Evolutionary conservation across 139 green algal genomes (phyloP), one percentile per base, ranked within the genome.

Genomic region (Closterium sp.): DNA sequence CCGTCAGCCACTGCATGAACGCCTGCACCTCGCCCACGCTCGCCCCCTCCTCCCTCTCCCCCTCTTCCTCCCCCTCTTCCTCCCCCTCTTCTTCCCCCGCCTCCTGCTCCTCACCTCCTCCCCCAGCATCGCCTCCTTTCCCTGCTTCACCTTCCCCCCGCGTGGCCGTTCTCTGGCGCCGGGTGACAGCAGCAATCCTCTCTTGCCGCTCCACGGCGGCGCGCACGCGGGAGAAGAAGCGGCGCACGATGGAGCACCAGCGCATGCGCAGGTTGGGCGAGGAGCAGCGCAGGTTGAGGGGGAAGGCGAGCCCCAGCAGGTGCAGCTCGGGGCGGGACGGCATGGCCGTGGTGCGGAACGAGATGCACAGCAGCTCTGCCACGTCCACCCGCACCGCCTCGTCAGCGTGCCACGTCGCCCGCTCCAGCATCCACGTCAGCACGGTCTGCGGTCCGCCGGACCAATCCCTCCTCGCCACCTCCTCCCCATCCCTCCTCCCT

Each of bases 1-100:
- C 29, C 7, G 89, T 96, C 24, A 97, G 92, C 96, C 96, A 97
- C 45, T 88, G 89, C 92, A 95, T 86, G 62, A 95, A 95, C 38
- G 31, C 31, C 31, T 92, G 34, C 86, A 91, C 70, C 85, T 91
- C 91, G n/a, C 7, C 7, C n/a, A 86, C 28, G 42, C 85, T 92
- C 86, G 86, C 87, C n/a, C 70, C 29, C 88, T 91, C 91, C 34
- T 90, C 70, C 90, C 92, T 87, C 42, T 92, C 85, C 84, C 29
- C 90, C 85, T 91, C 90, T 79, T 92, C 90, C 86, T 70, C 90
- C 29, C 92, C 79, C 9, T 86, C 89, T 30, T 91, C 88, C 86
- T 38, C 86, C 86, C 11, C 79, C 79, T 86, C 86, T 9, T 9
- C 86, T 38, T 38, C 86, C 29, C 38, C 86, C 2, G 62, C 86